Base-by-base conservation (phyloP, 2,329 filamentous ascomycete genomes). In the Rhinocladiella mackenziei region DNA sequence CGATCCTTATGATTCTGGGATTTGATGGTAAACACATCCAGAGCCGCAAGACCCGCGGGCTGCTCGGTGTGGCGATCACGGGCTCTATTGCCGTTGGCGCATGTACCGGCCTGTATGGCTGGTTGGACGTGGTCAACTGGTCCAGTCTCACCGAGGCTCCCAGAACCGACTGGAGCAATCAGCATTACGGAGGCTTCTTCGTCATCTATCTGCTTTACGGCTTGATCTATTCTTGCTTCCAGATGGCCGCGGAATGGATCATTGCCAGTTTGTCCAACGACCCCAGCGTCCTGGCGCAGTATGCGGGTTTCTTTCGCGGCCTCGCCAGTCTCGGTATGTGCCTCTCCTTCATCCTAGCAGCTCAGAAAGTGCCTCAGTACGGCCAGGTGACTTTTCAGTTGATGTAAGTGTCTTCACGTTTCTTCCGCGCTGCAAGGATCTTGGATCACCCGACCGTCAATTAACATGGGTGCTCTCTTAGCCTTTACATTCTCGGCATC, bases 11-110 rank as follows among this genome's bases (percentile, higher is more conserved):
- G 7, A 57, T 57, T 1, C 61, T 54, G 33, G n/a, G 61, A 2
- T 56, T 58, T 3, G 62, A 65, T 31, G 57, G 37, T 31, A 29
- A 54, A 10, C 43, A 57, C 29, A 36, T 46, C 26, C 47, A 45
- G 17, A 15, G 28, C 4, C 46, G 50, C 9, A 31, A 30, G 3
- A 39, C 11, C 8, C 36, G 46, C 18, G 50, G 45, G 1, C 10
- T 50, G 9, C 14, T 52, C 11, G 49, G 35, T 10, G 22, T 26
- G n/a, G 20, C 46, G 5, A 19, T 37, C 15, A 46, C 46, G 13
- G 38, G 40, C 7, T 34, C 23, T 19, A 32, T 51, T 39, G 33
- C 33, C 17, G 28, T 43, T 6, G 50, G 13, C 15, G 26, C 34
- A 7, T 31, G 20, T 14, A 22, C 42, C 11, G 43, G 46, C 13